Percentiles rank a stretch among this genome's conserved stretches.
Evolutionary conservation across 2,329 filamentous ascomycete species (phyloP).

Genomic region (Fusarium xyrophilum): DNA sequence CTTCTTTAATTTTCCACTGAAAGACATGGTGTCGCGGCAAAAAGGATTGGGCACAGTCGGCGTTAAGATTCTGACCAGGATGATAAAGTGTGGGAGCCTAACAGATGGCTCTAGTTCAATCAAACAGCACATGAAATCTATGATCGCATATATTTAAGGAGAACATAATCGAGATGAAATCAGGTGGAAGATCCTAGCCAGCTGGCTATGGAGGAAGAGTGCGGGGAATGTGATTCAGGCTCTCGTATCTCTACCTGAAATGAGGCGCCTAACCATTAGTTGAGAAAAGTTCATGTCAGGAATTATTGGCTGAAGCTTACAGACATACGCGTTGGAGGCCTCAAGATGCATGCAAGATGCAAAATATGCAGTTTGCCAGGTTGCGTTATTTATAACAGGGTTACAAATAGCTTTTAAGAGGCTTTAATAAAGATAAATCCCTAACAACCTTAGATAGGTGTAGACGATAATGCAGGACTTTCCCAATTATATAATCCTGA

Average conservation of each 20-base stretch:
- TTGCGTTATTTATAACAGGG: too few species aligned
- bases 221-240: neutral
- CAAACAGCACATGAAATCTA: rapidly evolving
- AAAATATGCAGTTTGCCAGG: neutral
- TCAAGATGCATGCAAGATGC: neutral
- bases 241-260: neutral
- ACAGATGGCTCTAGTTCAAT: rapidly evolving
- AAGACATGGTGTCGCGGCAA: too few species aligned
- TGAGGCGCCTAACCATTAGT: rapidly evolving
- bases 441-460: neutral
- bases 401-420: too few species aligned
- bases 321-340: rapidly evolving
- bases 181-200: rapidly evolving
- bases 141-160: rapidly evolving
- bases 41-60: too few species aligned
- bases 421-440: too few species aligned
- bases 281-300: rapidly evolving
- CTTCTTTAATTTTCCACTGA: rapidly evolving
- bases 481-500: rapidly evolving
- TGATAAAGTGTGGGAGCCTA: too few species aligned
- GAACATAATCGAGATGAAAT: rapidly evolving
- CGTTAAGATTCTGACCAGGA: too few species aligned
- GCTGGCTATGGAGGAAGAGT: rapidly evolving
- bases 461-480: rapidly evolving
- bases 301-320: neutral